Evolutionary conservation across 139 green algal genomes (phyloP).

Genomic region (Micractinium conductrix): DNA sequence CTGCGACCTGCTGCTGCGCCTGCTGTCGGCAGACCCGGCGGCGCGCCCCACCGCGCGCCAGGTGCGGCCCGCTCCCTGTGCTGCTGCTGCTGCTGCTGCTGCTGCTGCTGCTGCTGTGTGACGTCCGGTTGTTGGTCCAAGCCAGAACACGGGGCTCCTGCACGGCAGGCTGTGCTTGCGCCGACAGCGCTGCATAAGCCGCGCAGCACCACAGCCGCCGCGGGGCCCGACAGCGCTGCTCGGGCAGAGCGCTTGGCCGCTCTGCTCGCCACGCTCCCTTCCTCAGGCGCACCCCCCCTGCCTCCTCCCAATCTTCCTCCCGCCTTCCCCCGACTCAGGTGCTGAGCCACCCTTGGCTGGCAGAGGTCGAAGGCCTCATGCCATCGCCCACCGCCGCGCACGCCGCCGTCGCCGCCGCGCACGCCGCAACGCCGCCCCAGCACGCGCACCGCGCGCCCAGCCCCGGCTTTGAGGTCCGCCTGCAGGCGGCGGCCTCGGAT

Average conservation of each 20-base stretch:
- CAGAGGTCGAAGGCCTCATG: conserved; percentile 2
- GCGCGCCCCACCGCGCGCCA: conserved; percentile 30
- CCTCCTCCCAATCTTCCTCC: neutral
- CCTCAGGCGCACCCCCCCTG: neutral
- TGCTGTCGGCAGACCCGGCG: conserved; percentile 46
- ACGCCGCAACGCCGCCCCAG: no score
- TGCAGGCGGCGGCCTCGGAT: neutral
- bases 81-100: neutral
- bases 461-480: neutral
- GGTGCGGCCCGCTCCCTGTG: neutral
- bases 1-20: conserved; percentile 30
- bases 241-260: no score
- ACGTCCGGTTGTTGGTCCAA: no score
- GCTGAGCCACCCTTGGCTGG: conserved; percentile 38
- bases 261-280: no score
- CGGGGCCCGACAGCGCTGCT: no score
- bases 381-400: neutral
- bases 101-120: no score
- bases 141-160: no score
- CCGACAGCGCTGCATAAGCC: no score
- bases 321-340: conserved; percentile 4
- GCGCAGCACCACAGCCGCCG: no score
- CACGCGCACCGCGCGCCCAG: no score
- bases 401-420: neutral
- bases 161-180: no score